Base-by-base conservation (phyloP, 2,329 filamentous ascomycete genomes). In the Monosporascus sp. region DNA sequence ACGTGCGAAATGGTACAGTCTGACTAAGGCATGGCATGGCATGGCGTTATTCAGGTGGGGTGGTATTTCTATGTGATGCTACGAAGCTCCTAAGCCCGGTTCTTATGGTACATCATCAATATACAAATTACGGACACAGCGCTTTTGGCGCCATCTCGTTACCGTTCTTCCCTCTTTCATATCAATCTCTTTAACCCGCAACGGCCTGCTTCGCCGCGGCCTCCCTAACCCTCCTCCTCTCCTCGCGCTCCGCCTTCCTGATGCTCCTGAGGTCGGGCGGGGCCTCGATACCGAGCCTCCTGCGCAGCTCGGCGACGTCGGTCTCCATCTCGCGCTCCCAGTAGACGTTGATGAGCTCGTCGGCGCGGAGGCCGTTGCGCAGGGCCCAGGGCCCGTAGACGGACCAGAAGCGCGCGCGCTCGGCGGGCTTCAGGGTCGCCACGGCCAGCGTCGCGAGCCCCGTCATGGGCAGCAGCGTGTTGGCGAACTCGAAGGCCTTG, bases 401-500 rank as follows among this genome's bases (percentile, higher is more conserved):
- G 5, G 73, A 71, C 65, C 81, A 87, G 65, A 97, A 94, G 52
- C 86, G 76, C 54, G 78, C 74, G 65, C 93, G 82, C 73, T 97
- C 93, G 5, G 86, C 84, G 18, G 87, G 72, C 72, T 96, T 96
- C 63, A 95, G 78, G 8, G 92, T 94, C 46, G 91, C 88, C 25
- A 96, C 90, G 2, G 92, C 90, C 54, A 92, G 83, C 50, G 95
- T 78, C 65, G 88, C 90, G 58, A 99, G 70, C 0, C 89, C 94
- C 8, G 94, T 96, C 94, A 99, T 99, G 0, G 94, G 94, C 51
- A 99, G 74, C 36, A 95, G 73, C 1, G 92, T 97, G 67, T 97
- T 99, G 25, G 91, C 85, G 69, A 96, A 99, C 74, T 99, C 94
- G 61, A 99, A 96, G 0, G 92, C 91, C 74, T 99, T 99, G 61